Evolutionary conservation across 495 filamentous ascomycete species (phyloP).

Genomic region (Neurospora tetraspora): DNA sequence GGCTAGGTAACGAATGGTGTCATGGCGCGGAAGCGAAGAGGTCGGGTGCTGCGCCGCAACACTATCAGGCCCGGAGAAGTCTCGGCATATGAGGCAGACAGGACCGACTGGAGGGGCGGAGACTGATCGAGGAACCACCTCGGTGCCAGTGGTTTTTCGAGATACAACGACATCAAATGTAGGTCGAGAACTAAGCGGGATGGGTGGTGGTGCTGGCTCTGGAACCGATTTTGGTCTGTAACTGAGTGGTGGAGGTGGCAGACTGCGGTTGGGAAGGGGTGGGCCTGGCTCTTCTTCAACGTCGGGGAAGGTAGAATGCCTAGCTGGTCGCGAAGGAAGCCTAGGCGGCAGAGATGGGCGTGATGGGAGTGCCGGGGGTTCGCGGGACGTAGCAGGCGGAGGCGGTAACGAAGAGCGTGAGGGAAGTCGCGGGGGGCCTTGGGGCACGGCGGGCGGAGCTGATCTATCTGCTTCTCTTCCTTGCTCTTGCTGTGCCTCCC

Average conservation of each 20-base stretch:
- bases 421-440: background rate
- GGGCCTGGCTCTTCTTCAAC: slow-evolving; percentile 12
- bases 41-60: slow-evolving; percentile 72
- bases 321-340: slow-evolving; percentile 29
- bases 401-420: slow-evolving; percentile 8
- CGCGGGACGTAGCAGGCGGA: slow-evolving; percentile 3
- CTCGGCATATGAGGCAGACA: slow-evolving; percentile 69
- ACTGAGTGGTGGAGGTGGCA: slow-evolving; percentile 29
- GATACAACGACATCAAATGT: slow-evolving; percentile 28
- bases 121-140: slow-evolving; percentile 5
- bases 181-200: slow-evolving; percentile 37
- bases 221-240: slow-evolving; percentile 14
- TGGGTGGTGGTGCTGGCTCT: slow-evolving; percentile 30
- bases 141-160: slow-evolving; percentile 15
- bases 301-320: slow-evolving; percentile 7
- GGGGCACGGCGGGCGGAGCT: background rate
- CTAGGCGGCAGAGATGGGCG: slow-evolving; percentile 28
- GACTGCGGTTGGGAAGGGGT: slow-evolving; percentile 24
- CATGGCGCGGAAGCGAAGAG: slow-evolving; percentile 51
- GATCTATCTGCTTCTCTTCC: slow-evolving; percentile 8
- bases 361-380: slow-evolving; percentile 13
- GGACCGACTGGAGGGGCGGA: slow-evolving; percentile 6
- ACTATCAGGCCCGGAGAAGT: slow-evolving; percentile 72
- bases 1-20: slow-evolving; percentile 60
- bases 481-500: slow-evolving; percentile 17